A percentile compares a stretch with the other conserved stretches of the same genome.
These are phyloP conservation scores for Neonectria hederae DNA, from an alignment of 2,329 filamentous ascomycete species.

Conservation along the genomic window DNA sequence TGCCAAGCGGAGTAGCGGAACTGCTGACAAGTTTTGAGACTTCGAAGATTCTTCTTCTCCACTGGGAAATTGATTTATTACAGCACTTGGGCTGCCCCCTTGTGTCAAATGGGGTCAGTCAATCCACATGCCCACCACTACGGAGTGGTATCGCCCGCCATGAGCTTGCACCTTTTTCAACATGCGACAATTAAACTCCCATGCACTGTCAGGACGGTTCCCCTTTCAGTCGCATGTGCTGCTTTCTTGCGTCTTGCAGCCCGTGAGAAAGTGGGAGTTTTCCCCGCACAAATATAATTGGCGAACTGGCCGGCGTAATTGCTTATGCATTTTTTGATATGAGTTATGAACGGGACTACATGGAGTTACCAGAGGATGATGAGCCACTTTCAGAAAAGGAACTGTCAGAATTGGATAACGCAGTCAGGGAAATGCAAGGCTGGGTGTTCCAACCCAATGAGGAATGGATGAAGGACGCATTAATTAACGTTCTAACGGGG, in stretches of 20 bases:
- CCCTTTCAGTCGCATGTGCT: slow-evolving; percentile 1
- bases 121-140: neutral
- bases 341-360: slow-evolving; percentile 16
- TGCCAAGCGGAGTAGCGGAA: neutral
- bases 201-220: slow-evolving; percentile 7
- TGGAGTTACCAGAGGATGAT: neutral
- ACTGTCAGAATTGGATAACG: neutral
- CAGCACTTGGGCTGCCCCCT: slow-evolving; percentile 7
- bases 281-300: neutral
- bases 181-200: neutral
- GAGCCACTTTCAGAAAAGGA: slow-evolving; percentile 13
- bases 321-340: slow-evolving; percentile 7
- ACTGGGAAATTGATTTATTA: slow-evolving; percentile 13
- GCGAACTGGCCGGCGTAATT: neutral
- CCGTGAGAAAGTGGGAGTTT: neutral
- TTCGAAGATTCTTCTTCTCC: slow-evolving; percentile 4
- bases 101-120: neutral
- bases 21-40: neutral
- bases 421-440: neutral
- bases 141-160: slow-evolving; percentile 4
- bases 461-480: slow-evolving; percentile 2
- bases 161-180: neutral
- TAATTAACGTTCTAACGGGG: slow-evolving; percentile 5
- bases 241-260: slow-evolving; percentile 9
- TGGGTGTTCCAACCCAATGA: slow-evolving; percentile 1